These are phyloP conservation scores for Tardiomyces depauwii DNA, from an alignment of 1,139 yeast genomes.

Conservation along the genomic window DNA sequence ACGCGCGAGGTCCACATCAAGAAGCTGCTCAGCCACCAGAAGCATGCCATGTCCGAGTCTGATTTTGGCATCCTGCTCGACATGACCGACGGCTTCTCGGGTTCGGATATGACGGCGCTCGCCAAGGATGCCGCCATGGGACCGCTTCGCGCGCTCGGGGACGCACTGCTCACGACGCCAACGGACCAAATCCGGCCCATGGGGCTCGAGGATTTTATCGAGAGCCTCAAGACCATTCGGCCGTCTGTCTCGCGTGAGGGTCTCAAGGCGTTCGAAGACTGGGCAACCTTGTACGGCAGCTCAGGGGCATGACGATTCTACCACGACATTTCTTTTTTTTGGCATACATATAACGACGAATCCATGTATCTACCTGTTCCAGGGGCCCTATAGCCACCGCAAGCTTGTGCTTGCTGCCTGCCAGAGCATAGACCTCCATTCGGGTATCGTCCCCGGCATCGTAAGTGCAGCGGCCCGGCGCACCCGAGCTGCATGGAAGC, in stretches of 20 bases:
- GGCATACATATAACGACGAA: too few species aligned
- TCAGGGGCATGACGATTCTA: constrained; percentile 53
- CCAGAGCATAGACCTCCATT: too few species aligned
- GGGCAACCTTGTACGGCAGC: constrained; percentile 88
- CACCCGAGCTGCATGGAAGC: too few species aligned
- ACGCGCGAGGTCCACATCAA: constrained; percentile 66
- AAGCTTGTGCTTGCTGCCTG: too few species aligned
- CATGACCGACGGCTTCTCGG: constrained; percentile 74
- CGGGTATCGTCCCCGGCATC: too few species aligned
- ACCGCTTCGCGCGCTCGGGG: constrained; percentile 85
- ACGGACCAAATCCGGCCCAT: constrained; percentile 82
- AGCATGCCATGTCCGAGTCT: constrained; percentile 47
- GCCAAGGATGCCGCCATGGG: constrained; percentile 99
- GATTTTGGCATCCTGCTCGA: constrained; percentile 53
- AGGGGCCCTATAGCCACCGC: too few species aligned
- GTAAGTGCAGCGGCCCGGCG: too few species aligned
- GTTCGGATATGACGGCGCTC: constrained; percentile 88
- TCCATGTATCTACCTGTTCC: too few species aligned
- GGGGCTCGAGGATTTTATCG: constrained; percentile 59
- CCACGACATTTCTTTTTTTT: too few species aligned
- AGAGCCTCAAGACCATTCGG: constrained; percentile 70
- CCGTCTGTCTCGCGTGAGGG: constrained; percentile 92
- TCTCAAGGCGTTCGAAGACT: constrained; percentile 64
- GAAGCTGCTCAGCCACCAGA: constrained; percentile 64
- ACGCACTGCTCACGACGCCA: constrained; percentile 70